Conservation (phyloP, 257 asterid genomes). For the Hygrophila difformis region DNA sequence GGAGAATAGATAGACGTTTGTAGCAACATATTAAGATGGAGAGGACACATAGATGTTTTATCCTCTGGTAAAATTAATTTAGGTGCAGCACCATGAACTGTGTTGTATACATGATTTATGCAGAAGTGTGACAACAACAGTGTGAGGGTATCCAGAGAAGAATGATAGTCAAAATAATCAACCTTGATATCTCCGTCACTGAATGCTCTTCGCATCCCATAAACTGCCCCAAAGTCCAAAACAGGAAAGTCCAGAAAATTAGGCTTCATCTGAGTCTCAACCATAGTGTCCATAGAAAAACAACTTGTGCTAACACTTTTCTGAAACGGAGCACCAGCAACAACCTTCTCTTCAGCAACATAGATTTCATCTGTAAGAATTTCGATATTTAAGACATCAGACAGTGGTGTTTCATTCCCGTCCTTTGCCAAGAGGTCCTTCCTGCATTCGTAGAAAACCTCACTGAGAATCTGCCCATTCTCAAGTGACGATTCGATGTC, state of each 20-base stretch:
- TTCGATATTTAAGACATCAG: slow-evolving; percentile 45
- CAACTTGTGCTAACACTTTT: slow-evolving; percentile 68
- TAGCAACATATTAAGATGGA: too few species aligned
- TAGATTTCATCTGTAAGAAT: slow-evolving; percentile 33
- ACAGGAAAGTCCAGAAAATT: slow-evolving; percentile 60
- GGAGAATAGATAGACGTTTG: not conserved
- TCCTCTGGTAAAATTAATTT: not conserved
- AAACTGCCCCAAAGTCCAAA: slow-evolving; percentile 55
- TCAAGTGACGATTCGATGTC: slow-evolving; percentile 68
- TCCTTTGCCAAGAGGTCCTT: slow-evolving; percentile 80
- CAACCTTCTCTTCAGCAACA: slow-evolving; percentile 14
- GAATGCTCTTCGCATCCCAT: slow-evolving; percentile 83
- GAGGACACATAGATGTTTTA: too few species aligned
- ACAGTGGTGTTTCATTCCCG: slow-evolving; percentile 48
- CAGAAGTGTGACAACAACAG: too few species aligned
- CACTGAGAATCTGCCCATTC: slow-evolving; percentile 69
- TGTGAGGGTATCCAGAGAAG: too few species aligned
- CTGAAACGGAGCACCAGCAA: slow-evolving; percentile 33
- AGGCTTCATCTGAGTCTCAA: slow-evolving; percentile 40
- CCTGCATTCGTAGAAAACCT: slow-evolving; percentile 80
- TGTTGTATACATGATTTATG: too few species aligned
- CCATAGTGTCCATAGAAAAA: slow-evolving; percentile 48
- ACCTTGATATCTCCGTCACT: slow-evolving; percentile 95
- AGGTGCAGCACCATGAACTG: not conserved
- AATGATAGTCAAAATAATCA: too few species aligned